Evolutionary conservation across 169 alveolate species (phyloP).

Genomic region (Plasmodium vinckei): DNA sequence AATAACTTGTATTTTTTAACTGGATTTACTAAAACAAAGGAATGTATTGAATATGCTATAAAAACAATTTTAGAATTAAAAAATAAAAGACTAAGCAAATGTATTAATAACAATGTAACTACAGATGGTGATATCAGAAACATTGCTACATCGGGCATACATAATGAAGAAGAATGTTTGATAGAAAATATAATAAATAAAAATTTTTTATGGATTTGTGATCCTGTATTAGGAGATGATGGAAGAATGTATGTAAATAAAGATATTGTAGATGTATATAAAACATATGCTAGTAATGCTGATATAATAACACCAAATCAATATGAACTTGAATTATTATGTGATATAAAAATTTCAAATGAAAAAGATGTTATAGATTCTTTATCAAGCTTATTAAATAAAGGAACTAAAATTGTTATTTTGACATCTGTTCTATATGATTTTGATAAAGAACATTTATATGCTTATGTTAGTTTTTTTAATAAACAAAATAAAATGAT

Average conservation of each 20-base stretch:
- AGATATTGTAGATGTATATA: constrained; percentile 28
- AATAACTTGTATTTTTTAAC: constrained; percentile 42
- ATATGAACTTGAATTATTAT: constrained; percentile 59
- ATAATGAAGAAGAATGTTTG: constrained; percentile 9
- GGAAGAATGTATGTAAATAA: constrained; percentile 50
- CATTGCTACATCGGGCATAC: neutral
- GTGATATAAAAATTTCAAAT: constrained; percentile 22
- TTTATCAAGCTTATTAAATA: constrained; percentile 16
- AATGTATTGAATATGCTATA: constrained; percentile 40
- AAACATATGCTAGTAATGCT: constrained; percentile 15
- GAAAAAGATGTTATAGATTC: constrained; percentile 47
- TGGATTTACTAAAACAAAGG: constrained; percentile 49
- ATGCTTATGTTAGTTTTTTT: constrained; percentile 24
- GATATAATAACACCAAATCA: constrained; percentile 72
- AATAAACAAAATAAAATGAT: constrained; percentile 16
- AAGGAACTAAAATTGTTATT: constrained; percentile 41
- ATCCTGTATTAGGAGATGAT: constrained; percentile 71
- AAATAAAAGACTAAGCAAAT: neutral
- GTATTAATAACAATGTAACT: neutral
- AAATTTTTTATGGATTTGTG: constrained; percentile 67
- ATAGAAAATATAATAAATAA: constrained; percentile 17
- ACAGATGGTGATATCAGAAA: neutral
- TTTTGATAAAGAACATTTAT: constrained; percentile 50
- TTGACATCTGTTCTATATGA: constrained; percentile 47
- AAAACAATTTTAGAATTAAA: constrained; percentile 26